Evolutionary conservation across 176 grass and related monocot species (phyloP).

Genomic region (Alopecurus myosuroides): DNA sequence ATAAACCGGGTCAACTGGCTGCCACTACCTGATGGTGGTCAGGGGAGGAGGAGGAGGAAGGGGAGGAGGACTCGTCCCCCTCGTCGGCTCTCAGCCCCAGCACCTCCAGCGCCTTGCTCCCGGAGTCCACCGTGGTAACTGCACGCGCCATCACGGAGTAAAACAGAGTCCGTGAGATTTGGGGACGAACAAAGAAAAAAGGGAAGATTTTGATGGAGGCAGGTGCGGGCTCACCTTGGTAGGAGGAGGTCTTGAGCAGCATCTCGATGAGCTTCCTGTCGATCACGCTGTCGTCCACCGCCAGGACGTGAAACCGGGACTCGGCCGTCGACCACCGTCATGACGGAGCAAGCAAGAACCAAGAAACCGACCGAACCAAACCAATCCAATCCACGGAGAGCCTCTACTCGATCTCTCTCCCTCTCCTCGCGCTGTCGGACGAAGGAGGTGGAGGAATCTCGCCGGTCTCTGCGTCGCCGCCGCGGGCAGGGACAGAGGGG

Average conservation of each 20-base stretch:
- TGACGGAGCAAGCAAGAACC: neutral
- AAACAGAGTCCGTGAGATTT: neutral
- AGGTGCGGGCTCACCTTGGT: slow-evolving; percentile 51
- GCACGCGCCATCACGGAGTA: neutral
- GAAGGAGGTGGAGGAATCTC: neutral
- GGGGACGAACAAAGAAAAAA: neutral
- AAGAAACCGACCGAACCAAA: neutral
- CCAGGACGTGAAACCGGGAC: slow-evolving; percentile 75
- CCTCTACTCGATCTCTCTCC: neutral
- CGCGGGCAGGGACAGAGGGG: neutral
- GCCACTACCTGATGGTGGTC: slow-evolving; percentile 61
- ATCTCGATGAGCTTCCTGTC: slow-evolving; percentile 98
- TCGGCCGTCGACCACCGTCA: slow-evolving; percentile 53
- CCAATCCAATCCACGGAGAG: neutral
- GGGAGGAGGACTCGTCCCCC: slow-evolving; percentile 5
- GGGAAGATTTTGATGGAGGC: neutral
- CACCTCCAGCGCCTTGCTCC: slow-evolving; percentile 81
- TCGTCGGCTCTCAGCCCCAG: slow-evolving; percentile 69
- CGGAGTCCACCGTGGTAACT: slow-evolving; percentile 94
- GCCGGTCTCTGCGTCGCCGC: neutral
- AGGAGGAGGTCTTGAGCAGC: slow-evolving; percentile 85
- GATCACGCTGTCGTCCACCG: slow-evolving; percentile 94
- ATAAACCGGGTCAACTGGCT: neutral
- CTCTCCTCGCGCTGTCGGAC: neutral
- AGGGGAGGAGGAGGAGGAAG: slow-evolving; percentile 32